phyloP scores from a whole-genome alignment of 371 early-diverging fungal species.

The Blakeslea trispora region DNA sequence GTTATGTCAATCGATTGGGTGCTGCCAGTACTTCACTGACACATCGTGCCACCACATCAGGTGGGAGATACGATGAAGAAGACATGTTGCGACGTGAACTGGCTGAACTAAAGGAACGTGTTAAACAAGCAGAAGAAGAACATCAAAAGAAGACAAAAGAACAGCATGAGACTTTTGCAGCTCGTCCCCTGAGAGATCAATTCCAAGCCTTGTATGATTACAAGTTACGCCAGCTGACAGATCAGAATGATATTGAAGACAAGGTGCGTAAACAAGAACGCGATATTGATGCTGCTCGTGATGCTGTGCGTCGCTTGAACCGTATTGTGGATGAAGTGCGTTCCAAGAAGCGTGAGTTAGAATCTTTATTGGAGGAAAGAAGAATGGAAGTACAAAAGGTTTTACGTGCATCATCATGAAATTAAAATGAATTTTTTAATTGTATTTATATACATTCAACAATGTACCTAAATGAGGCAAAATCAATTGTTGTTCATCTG shows the following conservation, averaged over 20 bases:
- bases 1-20: constrained; percentile 53
- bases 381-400: constrained; percentile 32
- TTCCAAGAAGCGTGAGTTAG: constrained; percentile 49
- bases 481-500: background rate
- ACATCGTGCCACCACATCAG: constrained; percentile 37
- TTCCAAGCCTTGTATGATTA: constrained; percentile 56
- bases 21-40: constrained; percentile 53
- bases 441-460: background rate
- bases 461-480: background rate
- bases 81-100: constrained; percentile 49
- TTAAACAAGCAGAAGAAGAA: constrained; percentile 42
- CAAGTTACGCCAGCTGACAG: constrained; percentile 50
- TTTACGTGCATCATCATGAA: constrained; percentile 25
- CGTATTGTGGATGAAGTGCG: constrained; percentile 52
- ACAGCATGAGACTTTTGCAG: constrained; percentile 40
- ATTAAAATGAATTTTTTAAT: too few relatives aligned
- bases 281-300: constrained; percentile 56
- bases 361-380: constrained; percentile 32
- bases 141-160: constrained; percentile 29
- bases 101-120: constrained; percentile 43
- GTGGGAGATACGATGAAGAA: constrained; percentile 49
- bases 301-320: constrained; percentile 46
- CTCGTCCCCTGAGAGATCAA: constrained; percentile 48
- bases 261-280: constrained; percentile 50
- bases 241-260: constrained; percentile 49